Evolutionary conservation across 352 stramenopile genomes (phyloP), one percentile per base, ranked within the genome.

Genomic region (Phytopythium cucurbitacearum): DNA sequence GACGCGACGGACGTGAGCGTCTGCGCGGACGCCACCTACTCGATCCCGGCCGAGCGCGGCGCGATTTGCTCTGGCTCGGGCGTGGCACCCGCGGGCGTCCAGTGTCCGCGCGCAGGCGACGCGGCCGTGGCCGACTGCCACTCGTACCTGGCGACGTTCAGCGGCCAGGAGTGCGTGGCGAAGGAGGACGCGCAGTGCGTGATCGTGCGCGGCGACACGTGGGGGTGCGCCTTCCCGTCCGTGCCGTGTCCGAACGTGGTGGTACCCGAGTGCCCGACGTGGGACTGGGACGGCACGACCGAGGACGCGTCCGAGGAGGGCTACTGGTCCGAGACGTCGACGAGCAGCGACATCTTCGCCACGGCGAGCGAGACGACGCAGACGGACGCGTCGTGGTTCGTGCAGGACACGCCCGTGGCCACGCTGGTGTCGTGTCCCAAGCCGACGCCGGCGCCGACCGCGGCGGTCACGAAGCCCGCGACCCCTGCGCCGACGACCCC

Each of bases 141-240:
- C 41, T 13, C 57, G 33, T 72, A 73, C 40, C 53, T 82, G 1
- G 28, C 55, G 21, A 74, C 67, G 35, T 76, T 58, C 43, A 42
- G 65, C 38, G 51, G 48, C 7, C 11, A 4, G 7, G 54, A 39
- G 2, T 81, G 71, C 32, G 39, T 76, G 11, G 65, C 66, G 5
- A 63, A 59, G 37, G 71, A 81, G 45, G 48, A 77, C 38, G 68
- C 71, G 3, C 48, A 65, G 35, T 81, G 71, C 53, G 56, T 67
- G 43, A 33, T 59, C 28, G 51, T 81, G 0, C 40, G 41, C 13
- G 57, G 56, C 46, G 50, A 62, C 44, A 57, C 55, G 2, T 81
- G 71, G 71, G 71, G 71, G 8, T 81, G 71, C 41, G 59, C 43
- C 5, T 78, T 81, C 59, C 71, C 68, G 34, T 78, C 68, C 9